These are phyloP conservation scores for Candida sanyiensis DNA, from an alignment of 805 yeast species.

Conservation along the genomic window DNA sequence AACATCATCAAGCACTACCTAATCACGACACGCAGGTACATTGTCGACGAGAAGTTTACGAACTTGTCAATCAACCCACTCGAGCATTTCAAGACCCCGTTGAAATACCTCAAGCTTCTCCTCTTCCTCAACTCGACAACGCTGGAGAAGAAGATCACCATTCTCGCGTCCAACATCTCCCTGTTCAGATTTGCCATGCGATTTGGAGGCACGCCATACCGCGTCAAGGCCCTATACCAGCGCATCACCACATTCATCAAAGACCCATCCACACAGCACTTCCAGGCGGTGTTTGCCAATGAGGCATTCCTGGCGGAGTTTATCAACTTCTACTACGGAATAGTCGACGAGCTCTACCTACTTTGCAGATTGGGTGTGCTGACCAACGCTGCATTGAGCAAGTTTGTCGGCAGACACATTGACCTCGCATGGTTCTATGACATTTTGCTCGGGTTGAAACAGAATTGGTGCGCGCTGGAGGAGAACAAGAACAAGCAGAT, in stretches of 20 bases:
- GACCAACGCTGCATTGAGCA: constrained; percentile 31
- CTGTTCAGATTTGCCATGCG: constrained; percentile 63
- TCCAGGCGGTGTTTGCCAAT: constrained; percentile 33
- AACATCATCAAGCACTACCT: constrained; percentile 47
- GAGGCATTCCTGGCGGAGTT: constrained; percentile 45
- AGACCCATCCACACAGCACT: constrained; percentile 14
- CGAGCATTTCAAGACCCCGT: constrained; percentile 21
- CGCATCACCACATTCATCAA: constrained; percentile 28
- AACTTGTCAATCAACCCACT: constrained; percentile 26
- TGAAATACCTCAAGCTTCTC: constrained; percentile 21
- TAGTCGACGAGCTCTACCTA: constrained; percentile 58
- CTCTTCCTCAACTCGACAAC: constrained; percentile 28
- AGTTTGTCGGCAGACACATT: constrained; percentile 50
- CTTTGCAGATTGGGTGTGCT: constrained; percentile 49
- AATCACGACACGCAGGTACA: constrained; percentile 31
- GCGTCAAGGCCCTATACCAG: constrained; percentile 34
- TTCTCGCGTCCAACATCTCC: constrained; percentile 42
- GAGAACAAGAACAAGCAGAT: constrained; percentile 42
- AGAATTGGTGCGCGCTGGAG: constrained; percentile 40
- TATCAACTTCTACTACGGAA: constrained; percentile 54
- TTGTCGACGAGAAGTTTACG: constrained; percentile 25
- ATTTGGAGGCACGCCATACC: constrained; percentile 65
- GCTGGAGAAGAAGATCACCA: constrained; percentile 33
- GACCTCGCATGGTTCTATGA: constrained; percentile 65
- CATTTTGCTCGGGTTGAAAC: constrained; percentile 51